Evolutionary conservation across 208 protist genomes (phyloP), one percentile per base, ranked within the genome.

Genomic region (Trypanosoma platydactyli): DNA sequence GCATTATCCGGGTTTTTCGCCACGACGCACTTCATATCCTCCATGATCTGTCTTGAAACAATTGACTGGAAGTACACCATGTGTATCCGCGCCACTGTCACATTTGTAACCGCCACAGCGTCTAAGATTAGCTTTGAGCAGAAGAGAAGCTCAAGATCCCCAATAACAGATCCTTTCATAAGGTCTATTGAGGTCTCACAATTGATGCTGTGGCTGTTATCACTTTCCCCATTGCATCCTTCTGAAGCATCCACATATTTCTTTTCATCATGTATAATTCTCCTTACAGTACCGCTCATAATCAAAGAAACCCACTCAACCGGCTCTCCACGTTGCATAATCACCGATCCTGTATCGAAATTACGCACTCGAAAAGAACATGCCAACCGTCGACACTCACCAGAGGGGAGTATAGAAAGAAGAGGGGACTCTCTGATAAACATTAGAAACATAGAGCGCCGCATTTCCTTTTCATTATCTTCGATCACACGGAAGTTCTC

Each of bases 231-330:
- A 15, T 20, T 7, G 15, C 18, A 45, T 24, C 53, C 33, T 38
- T 38, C 9, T 38, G 33, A 38, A 9, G 33, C 33, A 38, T 9
- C 33, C 9, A 9, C 33, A 38, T 3, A 13, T 20, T 41, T 20
- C 24, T 1, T n/a, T 44, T 65, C 25, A 40, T 60, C 41, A 20
- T 49, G 3, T 2, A 64, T 18, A 11, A 24, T 45, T 55, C 64
- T 61, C 50, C 61, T 66, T 16, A 91, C 78, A 2, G 68, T 77
- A 30, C 90, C 90, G 15, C 77, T 79, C 54, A 95, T 76, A 29
- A 95, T 74, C 12, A 95, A 60, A 74, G 88, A 88, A 60, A 95
- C 73, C 85, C 86, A 93, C 67, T 92, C 79, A 44, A 91, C 81
- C 7, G 71, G 62, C 16, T 70, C 62, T 12, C 83, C 79, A 25